Evolutionary conservation across 2,329 filamentous ascomycete species (phyloP), one percentile per base, ranked within the genome.

Genomic region (Verticillium nubilum): DNA sequence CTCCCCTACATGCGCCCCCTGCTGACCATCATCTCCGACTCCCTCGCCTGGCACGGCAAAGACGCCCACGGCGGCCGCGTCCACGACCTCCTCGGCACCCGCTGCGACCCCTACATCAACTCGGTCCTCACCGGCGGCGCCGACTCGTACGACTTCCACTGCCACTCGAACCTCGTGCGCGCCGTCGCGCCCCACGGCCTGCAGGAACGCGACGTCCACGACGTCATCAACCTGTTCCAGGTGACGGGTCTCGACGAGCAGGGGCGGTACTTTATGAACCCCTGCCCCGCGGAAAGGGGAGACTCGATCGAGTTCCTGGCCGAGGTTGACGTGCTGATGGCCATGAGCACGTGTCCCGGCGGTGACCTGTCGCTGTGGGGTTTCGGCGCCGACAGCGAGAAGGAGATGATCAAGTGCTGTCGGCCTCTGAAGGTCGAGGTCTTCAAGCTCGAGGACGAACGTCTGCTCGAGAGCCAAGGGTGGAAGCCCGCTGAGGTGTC

Each of bases 211-310:
- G 90, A 95, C 68, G 85, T 95, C 1, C 91, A 96, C 67, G 91
- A 96, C 70, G 91, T 96, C 0, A 80, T 96, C 58, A 96, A 96
- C 68, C 79, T 96, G 3, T 95, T 96, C 69, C 91, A 96, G 71
- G 90, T 93, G 6, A 95, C 91, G 0, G 90, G 91, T 0, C 70
- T 95, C 54, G 88, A 95, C 67, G 78, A 83, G 58, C 68, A 87
- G 61, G 90, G 89, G 0, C 82, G 86, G 57, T 94, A 93, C 65
- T 93, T 91, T 62, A 96, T 96, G 82, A 85, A 80, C 60, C 80
- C 84, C 0, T 83, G 80, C 60, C 85, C 85, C 0, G 85, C 84
- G 0, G 70, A 75, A 58, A 65, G 72, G 6, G 82, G 79, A 0
- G 84, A 87, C 60, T 86, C 81, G 59, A 84, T 94, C 59, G 89